Conservation (phyloP, 2,329 filamentous ascomycete species). For the Hypomyces perniciosus region DNA sequence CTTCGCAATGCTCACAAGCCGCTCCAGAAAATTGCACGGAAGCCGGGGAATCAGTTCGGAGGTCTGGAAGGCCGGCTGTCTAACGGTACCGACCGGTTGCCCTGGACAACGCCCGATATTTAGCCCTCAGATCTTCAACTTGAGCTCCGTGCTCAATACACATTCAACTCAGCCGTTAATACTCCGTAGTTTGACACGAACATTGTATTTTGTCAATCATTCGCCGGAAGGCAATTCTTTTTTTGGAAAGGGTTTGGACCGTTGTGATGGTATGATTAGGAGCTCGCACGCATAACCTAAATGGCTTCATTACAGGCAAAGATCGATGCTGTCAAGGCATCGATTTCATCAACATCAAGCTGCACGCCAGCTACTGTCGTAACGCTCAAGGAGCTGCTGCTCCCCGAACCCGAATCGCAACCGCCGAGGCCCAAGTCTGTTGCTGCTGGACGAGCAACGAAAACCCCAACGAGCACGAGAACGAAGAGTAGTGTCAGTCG, state of each 20-base stretch:
- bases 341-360: slow-evolving; percentile 46
- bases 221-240: slow-evolving; percentile 19
- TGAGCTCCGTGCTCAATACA: not conserved
- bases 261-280: slow-evolving; percentile 29
- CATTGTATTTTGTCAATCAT: slow-evolving; percentile 17
- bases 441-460: slow-evolving; percentile 23
- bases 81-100: slow-evolving; percentile 24
- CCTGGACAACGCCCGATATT: slow-evolving; percentile 31
- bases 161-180: not conserved
- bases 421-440: slow-evolving; percentile 21
- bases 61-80: slow-evolving; percentile 2
- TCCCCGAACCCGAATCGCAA: slow-evolving; percentile 26
- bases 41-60: slow-evolving; percentile 6
- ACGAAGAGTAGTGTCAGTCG: slow-evolving; percentile 18
- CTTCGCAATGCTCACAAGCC: not conserved
- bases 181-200: slow-evolving; percentile 12
- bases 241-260: slow-evolving; percentile 18
- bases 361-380: slow-evolving; percentile 47
- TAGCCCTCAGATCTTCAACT: slow-evolving; percentile 20
- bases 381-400: slow-evolving; percentile 41
- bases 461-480: slow-evolving; percentile 20
- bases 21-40: not conserved
- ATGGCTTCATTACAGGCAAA: slow-evolving; percentile 42
- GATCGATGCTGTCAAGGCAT: slow-evolving; percentile 47
- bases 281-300: slow-evolving; percentile 20